These are phyloP conservation scores for Henckelia pumila DNA, from an alignment of 257 asterid genomes.

Conservation along the genomic window DNA sequence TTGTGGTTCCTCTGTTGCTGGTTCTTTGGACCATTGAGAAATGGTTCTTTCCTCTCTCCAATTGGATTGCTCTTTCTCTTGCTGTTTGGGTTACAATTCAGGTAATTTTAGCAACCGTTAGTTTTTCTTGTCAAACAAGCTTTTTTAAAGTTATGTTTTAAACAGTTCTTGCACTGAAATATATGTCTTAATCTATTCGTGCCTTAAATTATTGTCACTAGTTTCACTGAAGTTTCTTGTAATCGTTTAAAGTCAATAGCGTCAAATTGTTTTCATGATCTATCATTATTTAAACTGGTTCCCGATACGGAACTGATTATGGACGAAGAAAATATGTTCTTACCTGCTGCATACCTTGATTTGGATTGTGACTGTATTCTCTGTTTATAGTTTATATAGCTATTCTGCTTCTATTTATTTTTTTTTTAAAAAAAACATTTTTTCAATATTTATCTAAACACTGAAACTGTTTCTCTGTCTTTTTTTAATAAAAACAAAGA, in stretches of 20 bases:
- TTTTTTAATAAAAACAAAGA: too few species aligned
- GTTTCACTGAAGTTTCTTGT: background rate
- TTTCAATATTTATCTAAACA: too few species aligned
- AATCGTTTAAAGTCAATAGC: background rate
- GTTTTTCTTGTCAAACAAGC: too few species aligned
- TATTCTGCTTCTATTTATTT: too few species aligned
- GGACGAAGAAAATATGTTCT: background rate
- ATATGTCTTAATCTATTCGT: background rate
- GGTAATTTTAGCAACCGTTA: constrained; percentile 34
- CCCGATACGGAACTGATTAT: background rate
- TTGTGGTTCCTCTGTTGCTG: constrained; percentile 52
- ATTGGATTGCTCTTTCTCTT: constrained; percentile 82
- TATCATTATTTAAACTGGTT: background rate
- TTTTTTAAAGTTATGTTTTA: too few species aligned
- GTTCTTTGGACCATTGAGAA: constrained; percentile 79
- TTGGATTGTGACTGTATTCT: background rate
- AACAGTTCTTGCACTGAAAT: background rate
- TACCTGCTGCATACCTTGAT: background rate
- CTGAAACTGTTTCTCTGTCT: too few species aligned
- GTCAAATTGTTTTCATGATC: background rate
- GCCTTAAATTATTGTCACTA: background rate
- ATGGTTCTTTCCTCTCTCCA: constrained; percentile 79
- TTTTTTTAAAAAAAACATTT: too few species aligned
- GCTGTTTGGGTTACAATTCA: constrained; percentile 88
- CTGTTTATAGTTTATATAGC: background rate